phyloP scores from a whole-genome alignment of 768 basidiomycete species.

The Auricularia cornea region DNA sequence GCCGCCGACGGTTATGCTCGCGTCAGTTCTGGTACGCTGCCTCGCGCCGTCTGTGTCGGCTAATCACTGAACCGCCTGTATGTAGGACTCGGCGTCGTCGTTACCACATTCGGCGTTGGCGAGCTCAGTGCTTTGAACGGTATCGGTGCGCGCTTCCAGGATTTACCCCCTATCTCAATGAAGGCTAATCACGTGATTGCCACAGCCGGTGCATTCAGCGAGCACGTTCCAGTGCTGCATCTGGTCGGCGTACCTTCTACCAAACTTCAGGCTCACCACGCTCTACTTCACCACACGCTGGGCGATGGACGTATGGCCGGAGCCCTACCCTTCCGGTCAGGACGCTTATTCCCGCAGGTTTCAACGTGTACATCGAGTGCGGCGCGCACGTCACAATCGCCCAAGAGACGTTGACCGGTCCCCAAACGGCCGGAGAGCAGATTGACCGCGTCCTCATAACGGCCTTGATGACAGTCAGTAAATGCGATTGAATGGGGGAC shows the following conservation, averaged over 20 bases:
- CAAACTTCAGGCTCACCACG: slow-evolving; percentile 56
- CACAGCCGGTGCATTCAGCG: slow-evolving; percentile 45
- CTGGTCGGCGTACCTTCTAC: slow-evolving; percentile 80
- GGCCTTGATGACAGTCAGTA: slow-evolving; percentile 48
- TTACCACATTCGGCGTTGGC: slow-evolving; percentile 65
- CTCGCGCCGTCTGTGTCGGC: slow-evolving; percentile 16
- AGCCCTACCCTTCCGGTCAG: background rate
- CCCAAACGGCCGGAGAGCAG: slow-evolving; percentile 48
- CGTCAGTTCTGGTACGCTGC: slow-evolving; percentile 48
- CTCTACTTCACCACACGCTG: slow-evolving; percentile 81
- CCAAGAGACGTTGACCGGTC: slow-evolving; percentile 50
- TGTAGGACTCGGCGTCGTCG: slow-evolving; percentile 50
- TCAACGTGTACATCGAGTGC: slow-evolving; percentile 70
- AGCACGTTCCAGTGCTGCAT: slow-evolving; percentile 86
- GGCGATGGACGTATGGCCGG: slow-evolving; percentile 57
- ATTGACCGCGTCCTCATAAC: slow-evolving; percentile 74
- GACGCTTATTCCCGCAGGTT: slow-evolving; percentile 33
- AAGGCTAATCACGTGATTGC: background rate
- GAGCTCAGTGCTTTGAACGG: slow-evolving; percentile 19
- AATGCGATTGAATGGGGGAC: background rate
- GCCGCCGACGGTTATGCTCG: slow-evolving; percentile 92
- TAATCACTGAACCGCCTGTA: background rate
- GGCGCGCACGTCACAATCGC: slow-evolving; percentile 66
- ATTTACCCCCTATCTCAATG: slow-evolving; percentile 59
- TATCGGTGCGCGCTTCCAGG: slow-evolving; percentile 87